These are phyloP conservation scores for Arthroderma sp. DNA, from an alignment of 2,329 filamentous ascomycete genomes.

Conservation along the genomic window DNA sequence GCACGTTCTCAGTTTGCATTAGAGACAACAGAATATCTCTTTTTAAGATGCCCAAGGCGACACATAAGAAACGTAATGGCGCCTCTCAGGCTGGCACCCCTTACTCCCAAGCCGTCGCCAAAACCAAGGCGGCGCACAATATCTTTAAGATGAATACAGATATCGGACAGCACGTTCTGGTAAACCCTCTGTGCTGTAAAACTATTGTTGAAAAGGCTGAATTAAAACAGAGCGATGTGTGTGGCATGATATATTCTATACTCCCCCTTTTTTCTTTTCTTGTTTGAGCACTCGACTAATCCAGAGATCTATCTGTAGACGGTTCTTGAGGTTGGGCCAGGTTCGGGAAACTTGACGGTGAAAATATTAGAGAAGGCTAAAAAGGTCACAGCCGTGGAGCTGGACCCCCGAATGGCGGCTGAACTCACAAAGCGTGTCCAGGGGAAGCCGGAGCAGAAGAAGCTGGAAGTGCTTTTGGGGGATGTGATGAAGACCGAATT, in stretches of 20 bases:
- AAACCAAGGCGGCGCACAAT: slow-evolving; percentile 51
- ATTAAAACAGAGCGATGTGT: slow-evolving; percentile 69
- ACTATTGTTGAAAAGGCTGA: slow-evolving; percentile 76
- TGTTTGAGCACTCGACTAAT: slow-evolving; percentile 3
- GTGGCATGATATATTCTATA: slow-evolving; percentile 5
- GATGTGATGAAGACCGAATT: slow-evolving; percentile 85
- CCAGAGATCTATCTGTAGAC: slow-evolving; percentile 32
- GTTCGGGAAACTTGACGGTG: slow-evolving; percentile 78
- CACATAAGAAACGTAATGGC: slow-evolving; percentile 40
- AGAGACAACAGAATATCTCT: too few relatives aligned
- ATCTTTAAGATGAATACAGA: slow-evolving; percentile 97
- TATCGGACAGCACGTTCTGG: slow-evolving; percentile 81
- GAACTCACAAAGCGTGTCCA: slow-evolving; percentile 91
- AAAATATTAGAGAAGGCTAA: slow-evolving; percentile 79
- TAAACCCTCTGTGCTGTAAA: slow-evolving; percentile 74
- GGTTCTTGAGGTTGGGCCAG: slow-evolving; percentile 85
- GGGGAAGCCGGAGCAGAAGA: slow-evolving; percentile 69
- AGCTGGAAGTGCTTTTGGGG: slow-evolving; percentile 75
- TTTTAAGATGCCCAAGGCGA: slow-evolving; percentile 40
- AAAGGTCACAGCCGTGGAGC: slow-evolving; percentile 72
- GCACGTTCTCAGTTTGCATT: too few relatives aligned
- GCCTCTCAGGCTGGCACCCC: slow-evolving; percentile 27
- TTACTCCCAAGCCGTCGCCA: slow-evolving; percentile 31
- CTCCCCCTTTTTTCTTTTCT: background rate
- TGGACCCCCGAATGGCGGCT: slow-evolving; percentile 92